Evolutionary conservation across 2,329 filamentous ascomycete species (phyloP).

Genomic region (Aspergillus hiratsukae): DNA sequence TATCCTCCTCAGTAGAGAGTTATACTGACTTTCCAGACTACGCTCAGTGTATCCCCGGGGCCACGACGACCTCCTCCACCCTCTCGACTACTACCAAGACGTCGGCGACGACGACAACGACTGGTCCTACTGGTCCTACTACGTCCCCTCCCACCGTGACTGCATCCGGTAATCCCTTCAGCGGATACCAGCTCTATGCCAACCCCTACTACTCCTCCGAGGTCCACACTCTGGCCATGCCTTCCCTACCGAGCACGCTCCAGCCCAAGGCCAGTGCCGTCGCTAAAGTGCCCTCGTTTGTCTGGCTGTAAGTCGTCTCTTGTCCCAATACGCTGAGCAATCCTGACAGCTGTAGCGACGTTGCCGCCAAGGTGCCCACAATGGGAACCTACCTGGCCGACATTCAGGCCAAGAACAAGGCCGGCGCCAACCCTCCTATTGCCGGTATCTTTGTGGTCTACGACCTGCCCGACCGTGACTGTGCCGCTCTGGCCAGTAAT

Average conservation of each 20-base stretch:
- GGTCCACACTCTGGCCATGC: constrained; percentile 54
- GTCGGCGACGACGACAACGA: constrained; percentile 6
- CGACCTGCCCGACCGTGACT: constrained; percentile 61
- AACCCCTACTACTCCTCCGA: constrained; percentile 53
- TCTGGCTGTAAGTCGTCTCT: constrained; percentile 46
- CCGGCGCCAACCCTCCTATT: constrained; percentile 45
- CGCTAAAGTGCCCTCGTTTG: constrained; percentile 49
- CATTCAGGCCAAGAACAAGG: constrained; percentile 45
- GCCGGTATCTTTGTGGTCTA: constrained; percentile 57
- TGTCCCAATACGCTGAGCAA: not conserved
- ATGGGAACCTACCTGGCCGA: constrained; percentile 47
- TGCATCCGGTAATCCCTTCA: constrained; percentile 49
- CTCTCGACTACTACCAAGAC: constrained; percentile 3
- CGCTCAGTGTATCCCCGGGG: constrained; percentile 4
- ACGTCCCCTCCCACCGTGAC: constrained; percentile 14
- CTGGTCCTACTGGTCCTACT: not conserved
- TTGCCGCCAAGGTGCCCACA: constrained; percentile 45
- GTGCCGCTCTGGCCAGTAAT: constrained; percentile 59
- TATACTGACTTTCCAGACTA: constrained; percentile 1
- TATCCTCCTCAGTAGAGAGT: not conserved
- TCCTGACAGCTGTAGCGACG: constrained; percentile 33
- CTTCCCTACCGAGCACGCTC: constrained; percentile 55
- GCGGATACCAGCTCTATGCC: constrained; percentile 47
- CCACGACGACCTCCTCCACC: constrained; percentile 1
- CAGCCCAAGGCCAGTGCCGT: constrained; percentile 48